A percentile compares a stretch with the other conserved stretches of the same genome.
Conservation (phyloP, 2,329 filamentous ascomycete genomes). For the Hypoxylon sp. region DNA sequence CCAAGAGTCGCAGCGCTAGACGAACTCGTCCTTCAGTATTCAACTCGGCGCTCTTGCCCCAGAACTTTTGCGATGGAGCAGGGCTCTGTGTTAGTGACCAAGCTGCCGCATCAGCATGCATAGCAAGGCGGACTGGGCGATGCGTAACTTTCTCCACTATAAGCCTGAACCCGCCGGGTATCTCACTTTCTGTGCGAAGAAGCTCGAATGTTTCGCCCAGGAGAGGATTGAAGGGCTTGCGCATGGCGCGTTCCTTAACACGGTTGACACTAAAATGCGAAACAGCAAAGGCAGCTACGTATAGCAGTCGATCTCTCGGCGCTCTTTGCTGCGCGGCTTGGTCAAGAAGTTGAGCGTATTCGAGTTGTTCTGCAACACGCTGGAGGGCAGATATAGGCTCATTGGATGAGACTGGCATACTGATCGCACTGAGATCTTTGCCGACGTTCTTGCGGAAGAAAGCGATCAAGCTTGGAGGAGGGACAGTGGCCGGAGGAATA, state of each 20-base stretch:
- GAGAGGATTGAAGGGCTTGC: conserved; percentile 98
- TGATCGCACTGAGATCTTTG: conserved; percentile 95
- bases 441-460: conserved; percentile 98
- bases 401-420: conserved; percentile 97
- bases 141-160: conserved; percentile 97
- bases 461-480: conserved; percentile 90
- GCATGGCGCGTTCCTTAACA: conserved; percentile 89
- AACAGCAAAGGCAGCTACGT: conserved; percentile 90
- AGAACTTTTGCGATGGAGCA: conserved; percentile 94
- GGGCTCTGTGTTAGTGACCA: conserved; percentile 93
- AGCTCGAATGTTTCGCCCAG: conserved; percentile 96
- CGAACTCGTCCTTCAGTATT: conserved; percentile 91
- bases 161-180: conserved; percentile 82
- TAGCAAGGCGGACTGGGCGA: conserved; percentile 90
- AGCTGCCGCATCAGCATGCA: conserved; percentile 86
- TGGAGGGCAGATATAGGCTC: conserved; percentile 92
- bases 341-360: conserved; percentile 89
- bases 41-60: conserved; percentile 96
- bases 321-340: conserved; percentile 74
- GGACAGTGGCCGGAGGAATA: conserved; percentile 79
- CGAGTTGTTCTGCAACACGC: conserved; percentile 88
- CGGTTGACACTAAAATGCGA: conserved; percentile 86
- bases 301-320: conserved; percentile 78
- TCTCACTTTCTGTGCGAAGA: conserved; percentile 82
- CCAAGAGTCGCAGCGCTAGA: conserved; percentile 74